These are phyloP conservation scores for Carex cristatella DNA, from an alignment of 176 grass and related monocot species.

Conservation along the genomic window DNA sequence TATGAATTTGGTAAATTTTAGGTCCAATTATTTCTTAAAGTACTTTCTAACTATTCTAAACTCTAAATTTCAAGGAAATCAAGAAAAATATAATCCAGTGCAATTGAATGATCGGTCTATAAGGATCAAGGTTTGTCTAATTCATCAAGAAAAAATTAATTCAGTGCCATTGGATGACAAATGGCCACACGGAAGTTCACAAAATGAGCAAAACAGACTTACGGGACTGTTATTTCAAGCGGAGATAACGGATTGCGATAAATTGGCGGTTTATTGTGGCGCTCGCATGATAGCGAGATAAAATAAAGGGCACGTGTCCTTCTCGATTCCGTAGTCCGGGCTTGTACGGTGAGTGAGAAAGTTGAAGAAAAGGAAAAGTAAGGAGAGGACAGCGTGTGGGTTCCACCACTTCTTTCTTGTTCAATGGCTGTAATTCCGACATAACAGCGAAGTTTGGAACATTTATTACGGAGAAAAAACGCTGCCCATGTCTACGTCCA, in stretches of 20 bases:
- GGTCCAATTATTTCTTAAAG: too few species aligned
- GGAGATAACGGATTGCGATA: background rate
- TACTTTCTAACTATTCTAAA: background rate
- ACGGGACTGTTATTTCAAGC: background rate
- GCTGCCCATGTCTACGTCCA: background rate
- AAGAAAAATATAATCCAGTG: background rate
- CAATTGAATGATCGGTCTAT: too few species aligned
- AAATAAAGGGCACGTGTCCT: slow-evolving; percentile 1
- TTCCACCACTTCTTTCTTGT: slow-evolving; percentile 5
- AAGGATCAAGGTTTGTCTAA: background rate
- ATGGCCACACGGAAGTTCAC: background rate
- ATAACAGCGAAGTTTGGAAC: background rate
- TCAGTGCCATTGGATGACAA: too few species aligned
- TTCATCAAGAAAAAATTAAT: background rate
- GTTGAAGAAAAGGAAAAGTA: background rate
- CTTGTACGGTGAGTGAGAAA: slow-evolving; percentile 51
- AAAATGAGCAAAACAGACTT: background rate
- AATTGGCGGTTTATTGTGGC: background rate
- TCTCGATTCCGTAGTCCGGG: slow-evolving; percentile 42
- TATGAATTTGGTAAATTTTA: too few species aligned
- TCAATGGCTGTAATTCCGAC: slow-evolving; percentile 21
- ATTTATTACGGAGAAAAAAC: background rate
- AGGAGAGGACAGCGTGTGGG: slow-evolving; percentile 17
- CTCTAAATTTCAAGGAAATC: background rate
- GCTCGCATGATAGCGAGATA: slow-evolving; percentile 23